A percentile compares a stretch with the other conserved stretches of the same genome.
Conservation (phyloP, 2,329 filamentous ascomycete species). For the Aspergillus arachidicola region DNA sequence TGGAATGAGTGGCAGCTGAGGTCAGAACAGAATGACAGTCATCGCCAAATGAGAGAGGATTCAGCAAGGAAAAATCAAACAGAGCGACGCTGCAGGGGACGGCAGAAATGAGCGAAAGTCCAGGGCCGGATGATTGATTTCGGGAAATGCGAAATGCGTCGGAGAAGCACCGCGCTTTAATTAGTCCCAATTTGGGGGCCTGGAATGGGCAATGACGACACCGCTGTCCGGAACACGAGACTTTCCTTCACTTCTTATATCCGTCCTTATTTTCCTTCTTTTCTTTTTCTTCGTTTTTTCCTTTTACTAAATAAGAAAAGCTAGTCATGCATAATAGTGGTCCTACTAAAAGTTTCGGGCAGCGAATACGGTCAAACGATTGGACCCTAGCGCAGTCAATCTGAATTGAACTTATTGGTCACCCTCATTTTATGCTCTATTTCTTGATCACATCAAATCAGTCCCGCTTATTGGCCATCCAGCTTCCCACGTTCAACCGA, state of each 20-base stretch:
- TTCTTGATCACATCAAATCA: not conserved
- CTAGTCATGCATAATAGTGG: not conserved
- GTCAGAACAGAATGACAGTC: conserved; percentile 12
- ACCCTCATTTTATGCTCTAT: not conserved
- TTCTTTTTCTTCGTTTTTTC: not conserved
- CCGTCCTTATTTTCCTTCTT: not conserved
- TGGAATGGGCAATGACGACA: conserved; percentile 7
- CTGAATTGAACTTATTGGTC: not conserved
- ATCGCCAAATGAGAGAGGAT: conserved; percentile 15
- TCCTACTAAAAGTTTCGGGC: not conserved
- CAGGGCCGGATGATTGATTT: conserved; percentile 1
- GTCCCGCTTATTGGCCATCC: not conserved
- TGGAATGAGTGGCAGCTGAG: not conserved
- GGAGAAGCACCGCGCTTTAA: conserved; percentile 10
- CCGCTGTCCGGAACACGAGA: not conserved
- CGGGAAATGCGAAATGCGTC: not conserved
- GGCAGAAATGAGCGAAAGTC: conserved; percentile 10
- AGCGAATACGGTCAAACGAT: not conserved
- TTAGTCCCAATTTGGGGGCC: not conserved
- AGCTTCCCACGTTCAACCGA: not conserved
- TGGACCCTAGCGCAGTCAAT: not conserved
- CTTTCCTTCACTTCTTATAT: not conserved
- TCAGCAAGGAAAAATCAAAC: conserved; percentile 6
- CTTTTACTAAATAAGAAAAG: not conserved
- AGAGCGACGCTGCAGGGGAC: conserved; percentile 10